Base-by-base conservation (phyloP, 208 protist genomes). In the Plasmodiophora brassicae region DNA sequence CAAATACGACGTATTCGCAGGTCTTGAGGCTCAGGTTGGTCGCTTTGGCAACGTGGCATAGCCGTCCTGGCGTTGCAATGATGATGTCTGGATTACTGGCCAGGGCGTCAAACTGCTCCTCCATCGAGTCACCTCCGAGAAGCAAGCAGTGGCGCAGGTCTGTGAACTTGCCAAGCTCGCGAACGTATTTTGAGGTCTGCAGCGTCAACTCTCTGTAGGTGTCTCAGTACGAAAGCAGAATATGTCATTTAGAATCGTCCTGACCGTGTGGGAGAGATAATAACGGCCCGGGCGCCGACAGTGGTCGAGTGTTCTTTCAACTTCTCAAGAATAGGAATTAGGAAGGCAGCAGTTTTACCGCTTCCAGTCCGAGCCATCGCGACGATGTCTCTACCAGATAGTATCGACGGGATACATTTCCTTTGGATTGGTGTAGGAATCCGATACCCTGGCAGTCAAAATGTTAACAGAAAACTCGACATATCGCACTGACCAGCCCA, bases 351-450 rank as follows among this genome's bases (percentile, higher is more conserved):
- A 1, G 98, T 99, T 91, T 99, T 99, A 57, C 98, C 98, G 5
- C 96, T 99, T 78, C 98, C 98, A 20, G 98, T 99, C 72, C 98
- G 94, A 0, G 98, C 98, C 98, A 99, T 99, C 45, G 97, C 98
- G 0, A 99, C 97, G 0, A 99, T 94, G 90, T 99, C 98, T 46
- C 93, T 94, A 44, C 98, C 98, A 53, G 96, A 71, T 5, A 97
- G 44, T 43, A 93, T 93, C 0, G 96, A 90, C 0, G 96, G 96
- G 87, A 98, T 97, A 0, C 95, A 94, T 91, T 98, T 98, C 86
- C 97, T 94, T 93, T 99, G 98, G 89, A 99, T 99, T 8, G 98
- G 98, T 14, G 98, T 99, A 1, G 98, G 98, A 10, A 98, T n/a
- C 93, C 94, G 91, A 97, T 99, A 46, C 97, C 97, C 87, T 98